Conservation (phyloP, 176 grass and related monocot genomes). For the Tuctoria greenei region DNA sequence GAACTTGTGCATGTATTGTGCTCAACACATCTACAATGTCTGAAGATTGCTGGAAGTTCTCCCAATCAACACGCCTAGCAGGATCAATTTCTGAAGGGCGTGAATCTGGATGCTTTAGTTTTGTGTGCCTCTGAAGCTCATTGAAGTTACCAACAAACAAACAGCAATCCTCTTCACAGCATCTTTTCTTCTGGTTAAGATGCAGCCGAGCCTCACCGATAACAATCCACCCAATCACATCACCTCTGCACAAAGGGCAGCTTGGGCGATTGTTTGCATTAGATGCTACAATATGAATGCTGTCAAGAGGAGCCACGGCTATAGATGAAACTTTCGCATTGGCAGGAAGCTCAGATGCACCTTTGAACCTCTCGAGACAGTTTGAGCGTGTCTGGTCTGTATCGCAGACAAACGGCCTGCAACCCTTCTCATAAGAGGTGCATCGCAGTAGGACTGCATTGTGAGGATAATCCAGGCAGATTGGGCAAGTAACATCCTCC, state of each 20-base stretch:
- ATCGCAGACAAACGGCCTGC: constrained; percentile 88
- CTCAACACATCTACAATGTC: constrained; percentile 97
- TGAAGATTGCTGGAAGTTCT: constrained; percentile 95
- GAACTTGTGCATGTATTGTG: constrained; percentile 90
- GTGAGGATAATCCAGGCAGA: constrained; percentile 90
- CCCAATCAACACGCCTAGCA: constrained; percentile 80
- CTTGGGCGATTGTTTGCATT: constrained; percentile 59
- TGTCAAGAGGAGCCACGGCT: constrained; percentile 51
- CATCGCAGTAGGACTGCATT: constrained; percentile 81
- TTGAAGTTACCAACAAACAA: constrained; percentile 73
- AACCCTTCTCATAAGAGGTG: constrained; percentile 81
- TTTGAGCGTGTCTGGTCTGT: constrained; percentile 91
- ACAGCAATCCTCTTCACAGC: constrained; percentile 83
- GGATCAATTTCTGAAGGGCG: constrained; percentile 92
- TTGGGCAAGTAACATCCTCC: constrained; percentile 85
- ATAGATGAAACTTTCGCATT: constrained; percentile 56
- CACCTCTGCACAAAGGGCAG: constrained; percentile 83
- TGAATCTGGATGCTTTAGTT: constrained; percentile 86
- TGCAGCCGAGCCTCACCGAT: constrained; percentile 71
- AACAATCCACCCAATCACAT: constrained; percentile 90
- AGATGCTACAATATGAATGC: constrained; percentile 66
- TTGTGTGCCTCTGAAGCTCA: constrained; percentile 88
- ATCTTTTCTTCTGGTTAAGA: constrained; percentile 86
- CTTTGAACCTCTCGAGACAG: constrained; percentile 87
- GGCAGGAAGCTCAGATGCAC: constrained; percentile 65